Conservation (phyloP, 2,329 filamentous ascomycete species). For the Exophiala sp. region DNA sequence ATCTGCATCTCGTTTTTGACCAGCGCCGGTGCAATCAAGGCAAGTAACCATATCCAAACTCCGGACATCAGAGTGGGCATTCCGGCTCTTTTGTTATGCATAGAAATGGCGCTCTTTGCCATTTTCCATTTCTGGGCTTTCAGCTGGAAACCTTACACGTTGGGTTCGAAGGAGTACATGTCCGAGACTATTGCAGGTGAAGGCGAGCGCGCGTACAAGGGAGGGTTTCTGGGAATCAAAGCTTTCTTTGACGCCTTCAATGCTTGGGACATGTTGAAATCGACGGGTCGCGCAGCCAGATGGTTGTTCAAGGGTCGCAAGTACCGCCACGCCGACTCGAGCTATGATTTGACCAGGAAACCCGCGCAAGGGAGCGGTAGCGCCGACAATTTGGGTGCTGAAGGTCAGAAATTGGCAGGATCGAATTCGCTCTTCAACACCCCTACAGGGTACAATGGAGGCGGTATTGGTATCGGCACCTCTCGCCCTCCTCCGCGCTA, state of each 20-base stretch:
- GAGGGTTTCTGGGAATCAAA: slow-evolving; percentile 58
- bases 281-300: slow-evolving; percentile 66
- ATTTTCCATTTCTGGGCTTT: slow-evolving; percentile 78
- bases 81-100: slow-evolving; percentile 67
- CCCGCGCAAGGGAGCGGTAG: slow-evolving; percentile 8
- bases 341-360: slow-evolving; percentile 33
- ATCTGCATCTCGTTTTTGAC: slow-evolving; percentile 57
- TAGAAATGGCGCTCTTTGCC: slow-evolving; percentile 80
- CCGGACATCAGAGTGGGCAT: slow-evolving; percentile 77
- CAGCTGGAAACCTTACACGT: slow-evolving; percentile 64
- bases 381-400: slow-evolving; percentile 2
- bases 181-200: slow-evolving; percentile 40
- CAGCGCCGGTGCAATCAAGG: slow-evolving; percentile 57
- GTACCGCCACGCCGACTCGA: slow-evolving; percentile 37
- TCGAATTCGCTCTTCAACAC: slow-evolving; percentile 2
- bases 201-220: slow-evolving; percentile 48
- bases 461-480: not conserved
- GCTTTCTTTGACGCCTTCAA: slow-evolving; percentile 70
- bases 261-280: slow-evolving; percentile 76
- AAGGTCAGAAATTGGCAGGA: slow-evolving; percentile 12
- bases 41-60: slow-evolving; percentile 58
- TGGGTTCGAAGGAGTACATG: slow-evolving; percentile 44
- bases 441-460: slow-evolving; percentile 12
- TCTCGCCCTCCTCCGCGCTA: slow-evolving; percentile 10
- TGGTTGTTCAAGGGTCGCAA: slow-evolving; percentile 75